Conservation (phyloP, 257 asterid species). For the Datura wrightii region DNA sequence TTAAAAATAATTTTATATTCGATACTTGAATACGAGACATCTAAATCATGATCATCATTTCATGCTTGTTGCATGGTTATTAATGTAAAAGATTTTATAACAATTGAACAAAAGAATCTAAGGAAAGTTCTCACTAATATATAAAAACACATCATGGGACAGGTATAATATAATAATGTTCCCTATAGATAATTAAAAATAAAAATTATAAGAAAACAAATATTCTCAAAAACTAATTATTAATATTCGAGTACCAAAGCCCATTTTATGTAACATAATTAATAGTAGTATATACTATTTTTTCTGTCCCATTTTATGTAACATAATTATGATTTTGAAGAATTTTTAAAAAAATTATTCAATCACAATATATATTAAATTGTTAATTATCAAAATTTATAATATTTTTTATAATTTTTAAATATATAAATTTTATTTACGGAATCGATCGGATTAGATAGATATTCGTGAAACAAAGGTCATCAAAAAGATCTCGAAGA, state of each 20-base stretch:
- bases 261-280: neutral
- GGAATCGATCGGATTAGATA: neutral
- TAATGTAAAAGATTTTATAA: neutral
- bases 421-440: neutral
- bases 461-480: neutral
- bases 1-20: no score
- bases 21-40: no score
- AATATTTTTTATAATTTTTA: no score
- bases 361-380: neutral
- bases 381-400: no score
- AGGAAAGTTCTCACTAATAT: neutral
- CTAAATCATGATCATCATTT: no score
- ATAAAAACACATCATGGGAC: neutral
- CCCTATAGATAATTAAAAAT: neutral
- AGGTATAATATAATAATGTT: neutral
- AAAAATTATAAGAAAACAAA: neutral
- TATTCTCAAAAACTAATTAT: constrained; percentile 9
- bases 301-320: no score
- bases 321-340: no score
- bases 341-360: neutral
- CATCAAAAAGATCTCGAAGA: neutral
- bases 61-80: neutral
- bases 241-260: neutral
- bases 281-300: no score
- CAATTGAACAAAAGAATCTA: neutral